Base-by-base conservation (phyloP, 495 filamentous ascomycete genomes). In the Neurospora terricola region DNA sequence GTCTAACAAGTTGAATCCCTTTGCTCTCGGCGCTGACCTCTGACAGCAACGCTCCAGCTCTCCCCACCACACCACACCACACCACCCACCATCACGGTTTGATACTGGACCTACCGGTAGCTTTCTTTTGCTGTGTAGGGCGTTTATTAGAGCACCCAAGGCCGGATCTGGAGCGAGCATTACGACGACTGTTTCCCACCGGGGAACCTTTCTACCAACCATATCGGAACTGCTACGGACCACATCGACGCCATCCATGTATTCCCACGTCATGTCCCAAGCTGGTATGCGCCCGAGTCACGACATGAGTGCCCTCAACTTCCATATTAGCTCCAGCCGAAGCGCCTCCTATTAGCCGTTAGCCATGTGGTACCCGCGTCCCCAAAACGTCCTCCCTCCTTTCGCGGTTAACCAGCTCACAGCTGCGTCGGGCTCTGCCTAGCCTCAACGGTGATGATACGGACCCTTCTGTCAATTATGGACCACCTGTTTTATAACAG, bases 401-500 rank as follows among this genome's bases (percentile, higher is more conserved):
- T 78, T 73, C 79, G 79, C 78, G 75, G 77, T 77, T 77, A 77
- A 73, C 75, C 75, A 73, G 70, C 73, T 75, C 73, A 69, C 73
- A 74, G 62, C 72, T 79, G 74, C 72, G 23, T 71, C 40, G 54
- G 38, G 59, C 38, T 39, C 18, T 72, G 76, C 73, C 73, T 70
- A 71, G 75, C 62, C 79, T 72, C 73, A 80, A 80, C 77, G 79
- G 76, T 73, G 54, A 71, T 77, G 76, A 75, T 73, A 73, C 71
- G 70, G 54, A 39, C 27, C 66, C 16, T 70, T 75, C 69, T 68
- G 59, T 72, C 43, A 72, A 48, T 71, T 62, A 70, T 76, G 62
- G n/a, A 8, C 69, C 38, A 18, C 43, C 34, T 16, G 30, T 23
- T 69, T 59, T 62, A 62, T 62, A 62, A 23, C 21, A 14, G 11